Conservation (phyloP, 805 yeast genomes). For the Barnettozyma wickerhamii region DNA sequence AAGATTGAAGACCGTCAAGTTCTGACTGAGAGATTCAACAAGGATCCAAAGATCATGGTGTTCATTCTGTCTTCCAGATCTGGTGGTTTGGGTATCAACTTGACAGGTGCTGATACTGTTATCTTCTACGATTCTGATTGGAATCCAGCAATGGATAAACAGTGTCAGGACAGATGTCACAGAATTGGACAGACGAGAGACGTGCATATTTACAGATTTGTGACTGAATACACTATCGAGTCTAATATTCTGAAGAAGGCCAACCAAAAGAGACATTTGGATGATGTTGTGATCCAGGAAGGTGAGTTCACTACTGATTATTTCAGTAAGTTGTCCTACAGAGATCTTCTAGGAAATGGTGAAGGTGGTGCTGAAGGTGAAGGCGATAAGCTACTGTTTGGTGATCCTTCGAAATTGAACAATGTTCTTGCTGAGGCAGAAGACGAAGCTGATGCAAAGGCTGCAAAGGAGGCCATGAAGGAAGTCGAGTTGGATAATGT, state of each 20-base stretch:
- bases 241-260: conserved; percentile 92
- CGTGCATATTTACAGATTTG: conserved; percentile 95
- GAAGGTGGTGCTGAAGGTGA: conserved; percentile 24
- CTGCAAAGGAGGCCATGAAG: conserved; percentile 78
- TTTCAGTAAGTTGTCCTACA: conserved; percentile 80
- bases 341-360: conserved; percentile 66
- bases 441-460: conserved; percentile 86
- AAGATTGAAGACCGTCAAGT: conserved; percentile 95
- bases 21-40: conserved; percentile 87
- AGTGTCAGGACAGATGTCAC: conserved; percentile 98
- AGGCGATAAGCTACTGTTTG: conserved; percentile 30
- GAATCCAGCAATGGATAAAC: conserved; percentile 99
- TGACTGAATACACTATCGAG: conserved; percentile 93
- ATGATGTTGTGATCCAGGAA: conserved; percentile 92
- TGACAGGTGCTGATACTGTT: conserved; percentile 98
- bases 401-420: conserved; percentile 40
- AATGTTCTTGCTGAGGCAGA: conserved; percentile 85
- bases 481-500: conserved; percentile 82
- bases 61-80: conserved; percentile 93
- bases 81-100: conserved; percentile 96
- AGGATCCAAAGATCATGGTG: conserved; percentile 80
- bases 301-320: conserved; percentile 98
- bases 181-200: conserved; percentile 98
- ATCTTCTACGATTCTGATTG: conserved; percentile 97
- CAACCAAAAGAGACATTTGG: conserved; percentile 89